Base-by-base conservation (phyloP, 2,329 filamentous ascomycete species). In the Myriosclerotinia scirpicola region DNA sequence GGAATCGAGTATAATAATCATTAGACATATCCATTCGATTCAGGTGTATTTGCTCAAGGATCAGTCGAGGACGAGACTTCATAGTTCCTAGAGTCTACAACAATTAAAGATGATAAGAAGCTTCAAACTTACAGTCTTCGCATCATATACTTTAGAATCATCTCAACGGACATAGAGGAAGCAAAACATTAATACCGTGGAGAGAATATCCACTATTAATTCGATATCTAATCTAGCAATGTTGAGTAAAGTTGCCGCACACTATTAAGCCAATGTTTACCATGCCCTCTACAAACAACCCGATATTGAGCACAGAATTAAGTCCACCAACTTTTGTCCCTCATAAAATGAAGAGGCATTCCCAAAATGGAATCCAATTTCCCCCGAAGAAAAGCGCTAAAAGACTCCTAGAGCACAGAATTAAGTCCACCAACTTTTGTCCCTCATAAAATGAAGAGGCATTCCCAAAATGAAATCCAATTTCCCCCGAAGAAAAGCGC, bases 331-430 rank as follows among this genome's bases (percentile, higher is more conserved):
- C 30, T 46, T 7, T 17, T 36, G 3, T 48, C 9, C 5, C 26
- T 36, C 17, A 7, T n/a, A 14, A 15, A 11, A 15, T 36, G 1
- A 48, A n/a, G 4, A 46, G 22, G 20, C 7, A 36, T 36, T 11
- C 7, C 2, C 20, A 5, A 14, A n/a, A n/a, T n/a, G n/a, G n/a
- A n/a, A 15, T 0, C 12, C 26, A 15, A 15, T 11, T n/a, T 1
- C 17, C 9, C n/a, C 20, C n/a, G 46, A 15, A 34, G 17, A 46
- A 48, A n/a, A 48, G 12, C 20, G 8, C 30, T 7, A n/a, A 48
- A 17, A 59, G 12, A 48, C 20, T 15, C 30, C 12, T 7, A 48
- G 20, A 22, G 8, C 9, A n/a, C 3, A n/a, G 3, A 12, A 58
- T 20, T 20, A n/a, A 46, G 17, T 3, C 17, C 20, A 30, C 20